Base-by-base conservation (phyloP, 768 basidiomycete genomes). In the Artomyces pyxidatus region DNA sequence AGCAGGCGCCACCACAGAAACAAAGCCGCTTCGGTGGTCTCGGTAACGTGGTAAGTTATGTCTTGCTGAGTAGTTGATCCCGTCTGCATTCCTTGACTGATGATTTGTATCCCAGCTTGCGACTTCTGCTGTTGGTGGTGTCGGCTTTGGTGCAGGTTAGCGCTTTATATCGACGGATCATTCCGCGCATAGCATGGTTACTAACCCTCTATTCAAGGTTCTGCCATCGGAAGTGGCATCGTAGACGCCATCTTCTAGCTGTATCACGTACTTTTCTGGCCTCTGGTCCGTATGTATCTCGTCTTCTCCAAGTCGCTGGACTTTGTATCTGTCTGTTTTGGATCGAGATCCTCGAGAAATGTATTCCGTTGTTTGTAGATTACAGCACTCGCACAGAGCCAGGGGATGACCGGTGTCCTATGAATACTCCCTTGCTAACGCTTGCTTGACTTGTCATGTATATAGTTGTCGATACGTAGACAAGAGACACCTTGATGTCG, bases 111-210 rank as follows among this genome's bases (percentile, higher is more conserved):
- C 43, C n/a, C 45, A 67, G 58, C 63, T 70, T 60, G 68, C 68
- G 6, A 61, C 56, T 16, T 64, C 70, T 14, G 68, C 71, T 29
- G 71, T 66, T n/a, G 84, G 85, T 26, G 87, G 87, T 60, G 78
- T 80, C 47, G 86, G 86, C 0, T 86, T 86, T 55, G 86, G 86
- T 57, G 84, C 83, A 50, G 83, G 84, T 81, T 44, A n/a, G n/a
- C n/a, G n/a, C 45, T 77, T 69, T 14, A 28, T 69, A 70, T 52
- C 72, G 72, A 19, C 55, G n/a, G n/a, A n/a, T n/a, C n/a, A 75
- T 39, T 70, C 32, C 12, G 4, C 7, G 7, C 32, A 35, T 35
- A 12, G 17, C 14, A 1, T 17, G 12, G 8, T 35, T 35, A 17
- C 32, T 35, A 17, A 35, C 32, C 32, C 12, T 35, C 32, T 14